Evolutionary conservation across 129 eudicot genomes (phyloP).

Genomic region (Oenanthe sinensis): DNA sequence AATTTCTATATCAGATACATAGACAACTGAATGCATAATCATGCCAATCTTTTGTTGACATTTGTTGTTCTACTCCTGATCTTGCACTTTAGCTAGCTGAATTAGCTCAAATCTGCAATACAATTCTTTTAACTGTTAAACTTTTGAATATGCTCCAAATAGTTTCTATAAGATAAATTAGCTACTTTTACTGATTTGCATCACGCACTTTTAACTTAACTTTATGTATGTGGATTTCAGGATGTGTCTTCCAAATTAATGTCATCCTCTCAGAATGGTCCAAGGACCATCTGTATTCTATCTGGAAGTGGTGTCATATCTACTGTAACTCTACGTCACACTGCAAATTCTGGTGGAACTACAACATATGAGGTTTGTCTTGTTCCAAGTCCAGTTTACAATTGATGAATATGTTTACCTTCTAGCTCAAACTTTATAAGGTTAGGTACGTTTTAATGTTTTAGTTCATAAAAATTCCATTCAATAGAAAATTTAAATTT

Average conservation of each 20-base stretch:
- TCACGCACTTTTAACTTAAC: neutral
- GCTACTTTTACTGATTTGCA: too few relatives aligned
- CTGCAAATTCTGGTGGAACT: conserved; percentile 78
- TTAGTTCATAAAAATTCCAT: neutral
- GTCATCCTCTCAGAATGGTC: conserved; percentile 77
- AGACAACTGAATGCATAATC: neutral
- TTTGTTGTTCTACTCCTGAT: neutral
- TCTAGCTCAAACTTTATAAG: neutral
- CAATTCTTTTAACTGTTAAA: too few relatives aligned
- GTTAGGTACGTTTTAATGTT: neutral
- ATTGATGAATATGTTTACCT: neutral
- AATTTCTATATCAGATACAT: neutral
- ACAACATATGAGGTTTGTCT: conserved; percentile 78
- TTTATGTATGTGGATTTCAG: neutral
- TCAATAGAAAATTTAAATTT: neutral
- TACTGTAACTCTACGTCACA: conserved; percentile 77
- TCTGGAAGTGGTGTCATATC: conserved; percentile 74
- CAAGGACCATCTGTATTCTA: conserved; percentile 66
- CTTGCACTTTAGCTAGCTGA: too few relatives aligned
- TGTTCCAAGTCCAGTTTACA: neutral
- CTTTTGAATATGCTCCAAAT: too few relatives aligned
- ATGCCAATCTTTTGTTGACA: neutral
- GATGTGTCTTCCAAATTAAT: conserved; percentile 31
- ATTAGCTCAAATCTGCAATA: too few relatives aligned
- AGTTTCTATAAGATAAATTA: too few relatives aligned